Evolutionary conservation across 257 asterid genomes (phyloP), one percentile per base, ranked within the genome.

Genomic region (Asclepias syriaca): DNA sequence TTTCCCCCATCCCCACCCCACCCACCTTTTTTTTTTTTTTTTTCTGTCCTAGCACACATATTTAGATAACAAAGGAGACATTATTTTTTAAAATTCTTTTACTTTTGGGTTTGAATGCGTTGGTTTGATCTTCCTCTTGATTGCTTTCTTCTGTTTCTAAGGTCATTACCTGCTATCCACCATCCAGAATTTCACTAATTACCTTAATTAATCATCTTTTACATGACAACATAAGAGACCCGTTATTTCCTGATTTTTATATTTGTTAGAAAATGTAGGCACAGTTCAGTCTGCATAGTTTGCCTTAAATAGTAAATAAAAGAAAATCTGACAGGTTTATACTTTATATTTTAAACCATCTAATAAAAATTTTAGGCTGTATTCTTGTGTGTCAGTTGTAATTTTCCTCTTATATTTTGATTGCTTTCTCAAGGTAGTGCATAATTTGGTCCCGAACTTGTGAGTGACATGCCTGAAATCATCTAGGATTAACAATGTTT

Each of bases 371-470:
- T 60, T 24, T 60, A 21, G 29, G 46, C 45, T 32, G 45, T 4
- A 14, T 6, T 4, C 43, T 19, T 34, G 4, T 1, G 39, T 43
- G 4, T 61, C 8, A 34, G 2, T 61, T 12, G 18, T 61, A 61
- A 34, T 61, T 34, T 32, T 29, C 66, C 37, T 61, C 66, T 61
- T 12, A 61, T 34, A 29, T 12, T 61, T 61, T 15, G 21, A 29
- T 61, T 12, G 22, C 22, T 14, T 29, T 60, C 45, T 60, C 43
- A 60, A 60, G 45, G 34, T 27, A 60, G 46, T 60, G 45, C 22
- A 60, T 29, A 60, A 32, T 60, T 21, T 43, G 55, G 55, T 66
- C 21, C 48, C 70, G n/a, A 43, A 43, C 54, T 66, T 66, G 19
- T 43, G 51, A 67, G 4, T 14, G 37, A n/a, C 55, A 50, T 50